Base-by-base conservation (phyloP, 306 rosid genomes). In the Fagus crenata region DNA sequence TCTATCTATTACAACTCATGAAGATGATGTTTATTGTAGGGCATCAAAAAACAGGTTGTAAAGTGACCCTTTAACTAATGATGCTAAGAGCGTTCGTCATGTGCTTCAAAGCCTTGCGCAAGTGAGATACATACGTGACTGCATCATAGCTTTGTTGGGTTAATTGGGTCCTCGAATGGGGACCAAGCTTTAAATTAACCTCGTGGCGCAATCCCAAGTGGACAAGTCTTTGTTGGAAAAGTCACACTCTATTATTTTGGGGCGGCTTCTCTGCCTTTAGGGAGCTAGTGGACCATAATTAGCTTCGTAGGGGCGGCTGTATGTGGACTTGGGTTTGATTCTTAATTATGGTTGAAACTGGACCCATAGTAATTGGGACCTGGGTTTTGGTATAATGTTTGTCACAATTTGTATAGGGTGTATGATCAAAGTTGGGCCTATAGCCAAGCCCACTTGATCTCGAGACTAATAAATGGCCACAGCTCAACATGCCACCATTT, bases 1-100 rank as follows among this genome's bases (percentile, higher is more conserved):
- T 54, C 81, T 67, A 72, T 49, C 69, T 71, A 71, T 49, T 15
- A 82, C 86, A 86, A 84, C 85, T 84, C 86, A 84, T 56, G 74
- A 72, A 60, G 85, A 79, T 80, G 77, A 83, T 88, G 83, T 75
- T 40, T 81, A 35, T 67, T 41, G 80, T 68, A 53, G 77, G 84
- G 75, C 79, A 71, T 78, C 28, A 22, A 22, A 22, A 22, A 22
- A 22, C 0, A 58, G 82, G 92, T 82, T 89, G 92, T 84, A 84
- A 89, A 84, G 92, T 33, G 75, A 33, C 60, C 76, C 54, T 82
- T 72, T 28, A 15, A 39, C 39, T 60, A 80, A 84, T 84, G 77
- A 84, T 75, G 75, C 64, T 11, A 41, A 40, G 69, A 76, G 42
- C 59, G 2, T 83, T 49, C 14, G 53, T 76, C 89, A 86, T 84